These are phyloP conservation scores for Leonotis leonurus DNA, from an alignment of 257 asterid species.

Conservation along the genomic window DNA sequence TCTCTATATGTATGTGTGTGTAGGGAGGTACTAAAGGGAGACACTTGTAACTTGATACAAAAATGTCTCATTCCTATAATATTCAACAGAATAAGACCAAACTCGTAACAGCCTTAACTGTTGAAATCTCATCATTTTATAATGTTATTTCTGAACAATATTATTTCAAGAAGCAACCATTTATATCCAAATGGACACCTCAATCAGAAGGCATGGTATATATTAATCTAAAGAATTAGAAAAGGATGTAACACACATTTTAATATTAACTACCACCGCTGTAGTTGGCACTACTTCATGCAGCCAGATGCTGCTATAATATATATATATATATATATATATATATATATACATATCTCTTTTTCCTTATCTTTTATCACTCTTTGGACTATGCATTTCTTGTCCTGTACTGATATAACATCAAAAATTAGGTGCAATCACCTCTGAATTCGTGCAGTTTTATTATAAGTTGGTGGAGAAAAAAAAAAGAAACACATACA, in stretches of 20 bases:
- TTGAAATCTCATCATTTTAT: not conserved
- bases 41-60: not conserved
- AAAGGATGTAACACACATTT: not conserved
- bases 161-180: not conserved
- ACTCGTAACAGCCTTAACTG: not conserved
- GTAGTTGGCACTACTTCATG: constrained; percentile 4
- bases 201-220: not conserved
- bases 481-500: no score
- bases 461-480: not conserved
- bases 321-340: no score
- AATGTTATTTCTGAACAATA: not conserved
- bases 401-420: not conserved
- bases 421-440: not conserved
- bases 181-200: not conserved
- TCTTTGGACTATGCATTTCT: not conserved
- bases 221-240: not conserved
- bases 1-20: no score
- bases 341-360: no score
- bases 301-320: constrained; percentile 12
- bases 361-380: not conserved
- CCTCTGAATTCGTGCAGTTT: no score
- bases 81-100: not conserved
- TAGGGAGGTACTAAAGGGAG: not conserved
- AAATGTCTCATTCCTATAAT: not conserved
- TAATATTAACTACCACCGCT: not conserved